Evolutionary conservation across 352 stramenopile genomes (phyloP).

Genomic region (Globisporangium canariense): DNA sequence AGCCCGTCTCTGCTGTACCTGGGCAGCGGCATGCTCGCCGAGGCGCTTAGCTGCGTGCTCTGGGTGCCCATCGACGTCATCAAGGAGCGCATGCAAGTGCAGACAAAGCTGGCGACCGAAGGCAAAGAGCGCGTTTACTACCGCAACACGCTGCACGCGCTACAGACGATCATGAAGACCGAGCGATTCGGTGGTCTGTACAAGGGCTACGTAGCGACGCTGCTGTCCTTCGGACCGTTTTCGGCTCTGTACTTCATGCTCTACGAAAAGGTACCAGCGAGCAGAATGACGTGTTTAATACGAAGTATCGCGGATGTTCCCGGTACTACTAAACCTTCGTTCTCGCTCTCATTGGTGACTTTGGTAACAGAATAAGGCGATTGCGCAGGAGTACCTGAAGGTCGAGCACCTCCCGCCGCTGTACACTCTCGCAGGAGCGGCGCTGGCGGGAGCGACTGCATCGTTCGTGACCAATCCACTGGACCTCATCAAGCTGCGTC

Average conservation of each 20-base stretch:
- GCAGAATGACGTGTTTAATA: neutral
- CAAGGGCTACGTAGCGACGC: slow-evolving; percentile 93
- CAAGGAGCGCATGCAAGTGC: slow-evolving; percentile 98
- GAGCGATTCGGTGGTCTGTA: slow-evolving; percentile 94
- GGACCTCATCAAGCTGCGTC: slow-evolving; percentile 95
- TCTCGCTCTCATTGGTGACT: neutral
- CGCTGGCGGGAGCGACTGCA: slow-evolving; percentile 85
- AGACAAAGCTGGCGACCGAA: slow-evolving; percentile 28
- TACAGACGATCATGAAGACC: slow-evolving; percentile 86
- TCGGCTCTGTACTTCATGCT: slow-evolving; percentile 98
- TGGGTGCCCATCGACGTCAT: slow-evolving; percentile 99
- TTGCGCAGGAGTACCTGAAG: slow-evolving; percentile 38
- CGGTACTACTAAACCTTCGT: too few relatives aligned
- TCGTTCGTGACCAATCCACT: slow-evolving; percentile 97
- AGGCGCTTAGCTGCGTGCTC: slow-evolving; percentile 91
- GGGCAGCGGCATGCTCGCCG: slow-evolving; percentile 65
- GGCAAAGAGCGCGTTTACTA: slow-evolving; percentile 70
- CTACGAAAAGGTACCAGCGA: slow-evolving; percentile 84
- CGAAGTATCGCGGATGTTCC: neutral
- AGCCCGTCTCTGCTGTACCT: slow-evolving; percentile 68
- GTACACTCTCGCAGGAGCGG: slow-evolving; percentile 66
- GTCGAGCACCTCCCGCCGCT: slow-evolving; percentile 46
- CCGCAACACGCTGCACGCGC: slow-evolving; percentile 86
- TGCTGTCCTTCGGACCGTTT: slow-evolving; percentile 97
- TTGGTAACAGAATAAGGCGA: slow-evolving; percentile 45